Conservation (phyloP, 2,329 filamentous ascomycete species). For the Ophiobolus disseminans region DNA sequence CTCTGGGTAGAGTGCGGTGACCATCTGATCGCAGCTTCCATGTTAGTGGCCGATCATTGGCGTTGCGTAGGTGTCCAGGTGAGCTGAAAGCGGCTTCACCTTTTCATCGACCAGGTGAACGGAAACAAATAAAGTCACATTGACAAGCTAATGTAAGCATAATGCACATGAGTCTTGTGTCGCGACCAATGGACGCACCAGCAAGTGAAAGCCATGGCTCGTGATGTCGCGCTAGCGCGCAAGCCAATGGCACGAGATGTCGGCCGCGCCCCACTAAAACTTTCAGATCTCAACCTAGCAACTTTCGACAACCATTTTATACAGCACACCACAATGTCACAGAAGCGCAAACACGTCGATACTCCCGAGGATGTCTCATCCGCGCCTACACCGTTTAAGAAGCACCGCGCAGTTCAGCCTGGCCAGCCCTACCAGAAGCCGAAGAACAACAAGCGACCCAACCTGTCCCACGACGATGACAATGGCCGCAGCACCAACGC, state of each 20-base stretch:
- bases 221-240: conserved; percentile 30
- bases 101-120: neutral
- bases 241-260: conserved; percentile 2
- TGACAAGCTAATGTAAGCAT: no score
- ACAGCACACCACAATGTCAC: conserved; percentile 36
- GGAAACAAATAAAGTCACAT: no score
- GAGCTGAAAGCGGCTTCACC: no score
- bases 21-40: conserved; percentile 70
- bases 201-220: conserved; percentile 25
- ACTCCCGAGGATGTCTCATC: conserved; percentile 19
- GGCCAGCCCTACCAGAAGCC: conserved; percentile 18
- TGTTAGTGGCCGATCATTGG: conserved; percentile 38
- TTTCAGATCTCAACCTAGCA: conserved; percentile 23
- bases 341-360: conserved; percentile 45
- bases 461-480: conserved; percentile 32
- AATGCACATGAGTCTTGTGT: no score
- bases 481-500: conserved; percentile 57
- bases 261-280: conserved; percentile 40
- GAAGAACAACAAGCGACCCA: conserved; percentile 26
- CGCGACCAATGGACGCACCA: neutral
- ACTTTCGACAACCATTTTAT: conserved; percentile 4
- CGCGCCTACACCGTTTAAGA: conserved; percentile 27
- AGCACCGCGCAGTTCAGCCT: conserved; percentile 31
- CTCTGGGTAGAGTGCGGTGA: conserved; percentile 62
- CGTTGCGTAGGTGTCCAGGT: neutral